Base-by-base conservation (phyloP, 257 asterid genomes). In the Nicotiana tomentosiformis region DNA sequence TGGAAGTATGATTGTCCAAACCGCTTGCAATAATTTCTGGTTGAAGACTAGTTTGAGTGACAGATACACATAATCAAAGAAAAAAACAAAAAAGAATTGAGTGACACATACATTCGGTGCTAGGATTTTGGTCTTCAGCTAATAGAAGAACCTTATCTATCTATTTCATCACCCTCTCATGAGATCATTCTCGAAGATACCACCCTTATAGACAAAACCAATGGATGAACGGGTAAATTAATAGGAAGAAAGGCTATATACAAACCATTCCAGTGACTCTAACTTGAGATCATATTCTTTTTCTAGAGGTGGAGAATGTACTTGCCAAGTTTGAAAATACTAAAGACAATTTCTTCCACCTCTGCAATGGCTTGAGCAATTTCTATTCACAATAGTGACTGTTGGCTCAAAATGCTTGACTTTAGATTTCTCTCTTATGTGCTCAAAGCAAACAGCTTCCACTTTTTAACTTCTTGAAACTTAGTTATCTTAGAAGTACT, bases 401-500 rank as follows among this genome's bases (percentile, higher is more conserved):
- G 70, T 35, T 61, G 66, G 66, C 30, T 61, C 4, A 20, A 61
- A 61, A 20, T 20, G 30, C 66, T 61, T 20, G 35, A 20, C 58
- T 70, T 18, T 33, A 51, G 64, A 26, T 49, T 51, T 12, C 62
- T 51, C 80, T 51, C 43, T 39, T n/a, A 16, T 74, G 62, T 7
- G 4, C 53, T 7, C 29, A 74, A 74, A 14, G 29, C 4, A 23
- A 26, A 74, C 1, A 7, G 43, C 29, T 15, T 74, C 64, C 80
- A 26, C 9, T 15, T 74, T 74, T 23, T 49, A 49, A 51, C 39
- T 74, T 49, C 43, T 7, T 74, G 62, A 74, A 49, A 26, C 16
- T 72, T 49, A 74, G 16, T 51, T 51, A 51, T 74, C 78, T 74
- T 74, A 74, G 16, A 49, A 46, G 39, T 74, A 74, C 80, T 74